phyloP scores from a whole-genome alignment of 306 rosid species.

The Cicer chorassanicum region DNA sequence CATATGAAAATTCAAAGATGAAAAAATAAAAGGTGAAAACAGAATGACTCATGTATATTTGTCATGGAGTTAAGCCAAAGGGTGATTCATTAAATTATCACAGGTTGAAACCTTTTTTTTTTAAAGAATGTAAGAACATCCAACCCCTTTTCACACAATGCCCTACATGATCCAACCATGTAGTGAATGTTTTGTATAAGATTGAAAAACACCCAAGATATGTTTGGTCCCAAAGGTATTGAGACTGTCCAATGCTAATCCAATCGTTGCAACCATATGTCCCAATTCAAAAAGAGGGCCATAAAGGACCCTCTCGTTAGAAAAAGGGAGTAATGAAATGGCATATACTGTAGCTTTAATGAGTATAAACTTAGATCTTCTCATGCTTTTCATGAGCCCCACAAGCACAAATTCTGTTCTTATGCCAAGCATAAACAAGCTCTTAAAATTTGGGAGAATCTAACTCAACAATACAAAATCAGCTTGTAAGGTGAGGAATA shows the following conservation, averaged over 20 bases:
- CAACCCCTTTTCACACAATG: conserved; percentile 15
- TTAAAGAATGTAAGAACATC: background rate
- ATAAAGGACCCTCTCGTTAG: conserved; percentile 22
- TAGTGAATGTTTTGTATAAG: background rate
- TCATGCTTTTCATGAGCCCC: conserved; percentile 38
- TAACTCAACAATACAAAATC: no score
- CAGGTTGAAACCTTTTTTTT: background rate
- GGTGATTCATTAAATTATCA: conserved; percentile 2
- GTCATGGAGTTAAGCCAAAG: conserved; percentile 32
- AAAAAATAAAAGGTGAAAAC: background rate
- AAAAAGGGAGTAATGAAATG: conserved; percentile 30
- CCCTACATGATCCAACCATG: conserved; percentile 14
- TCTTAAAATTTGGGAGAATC: no score
- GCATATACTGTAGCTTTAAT: background rate
- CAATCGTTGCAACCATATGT: background rate
- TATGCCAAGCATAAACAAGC: conserved; percentile 23
- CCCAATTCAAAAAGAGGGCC: conserved; percentile 25
- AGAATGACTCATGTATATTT: conserved; percentile 3
- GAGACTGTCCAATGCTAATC: background rate
- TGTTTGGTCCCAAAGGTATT: background rate
- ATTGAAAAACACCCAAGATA: background rate
- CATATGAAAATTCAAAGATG: conserved; percentile 32
- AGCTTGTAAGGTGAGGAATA: no score
- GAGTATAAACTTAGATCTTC: conserved; percentile 9
- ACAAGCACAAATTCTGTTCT: conserved; percentile 34